phyloP scores from a whole-genome alignment of 345 rosid genomes.

The Populus tremula region DNA sequence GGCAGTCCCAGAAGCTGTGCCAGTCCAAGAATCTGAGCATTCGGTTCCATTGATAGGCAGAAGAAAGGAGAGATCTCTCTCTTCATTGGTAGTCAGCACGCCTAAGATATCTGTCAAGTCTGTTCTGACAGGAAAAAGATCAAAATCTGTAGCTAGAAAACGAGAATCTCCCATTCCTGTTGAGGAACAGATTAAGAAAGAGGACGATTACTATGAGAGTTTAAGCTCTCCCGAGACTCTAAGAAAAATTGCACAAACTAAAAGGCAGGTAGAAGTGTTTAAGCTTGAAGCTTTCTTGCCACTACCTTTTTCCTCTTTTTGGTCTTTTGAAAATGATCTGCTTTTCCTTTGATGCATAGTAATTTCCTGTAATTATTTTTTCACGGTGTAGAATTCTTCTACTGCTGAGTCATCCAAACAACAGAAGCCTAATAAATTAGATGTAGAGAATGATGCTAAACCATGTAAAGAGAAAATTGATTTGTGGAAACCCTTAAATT shows the following conservation, averaged over 20 bases:
- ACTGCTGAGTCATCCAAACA: constrained; percentile 27
- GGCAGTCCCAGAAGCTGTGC: constrained; percentile 3
- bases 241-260: constrained; percentile 19
- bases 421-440: constrained; percentile 4
- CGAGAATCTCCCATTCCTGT: constrained; percentile 6
- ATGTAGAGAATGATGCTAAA: constrained; percentile 2
- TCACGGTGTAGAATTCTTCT: constrained; percentile 19
- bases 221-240: constrained; percentile 21
- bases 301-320: not conserved
- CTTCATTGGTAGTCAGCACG: constrained; percentile 27
- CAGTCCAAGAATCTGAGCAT: constrained; percentile 8
- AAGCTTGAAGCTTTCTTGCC: not conserved
- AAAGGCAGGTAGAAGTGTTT: constrained; percentile 31
- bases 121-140: constrained; percentile 21
- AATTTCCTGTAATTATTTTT: not conserved
- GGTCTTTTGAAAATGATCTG: not conserved
- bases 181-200: constrained; percentile 18
- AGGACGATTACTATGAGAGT: constrained; percentile 8
- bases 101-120: constrained; percentile 22
- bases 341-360: not conserved
- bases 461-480: constrained; percentile 26
- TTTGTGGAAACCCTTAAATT: constrained; percentile 31
- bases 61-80: constrained; percentile 40
- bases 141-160: constrained; percentile 19
- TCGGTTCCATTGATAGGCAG: constrained; percentile 13